phyloP scores from a whole-genome alignment of 2,329 filamentous ascomycete species.

The Chaetomiaceae sp. region DNA sequence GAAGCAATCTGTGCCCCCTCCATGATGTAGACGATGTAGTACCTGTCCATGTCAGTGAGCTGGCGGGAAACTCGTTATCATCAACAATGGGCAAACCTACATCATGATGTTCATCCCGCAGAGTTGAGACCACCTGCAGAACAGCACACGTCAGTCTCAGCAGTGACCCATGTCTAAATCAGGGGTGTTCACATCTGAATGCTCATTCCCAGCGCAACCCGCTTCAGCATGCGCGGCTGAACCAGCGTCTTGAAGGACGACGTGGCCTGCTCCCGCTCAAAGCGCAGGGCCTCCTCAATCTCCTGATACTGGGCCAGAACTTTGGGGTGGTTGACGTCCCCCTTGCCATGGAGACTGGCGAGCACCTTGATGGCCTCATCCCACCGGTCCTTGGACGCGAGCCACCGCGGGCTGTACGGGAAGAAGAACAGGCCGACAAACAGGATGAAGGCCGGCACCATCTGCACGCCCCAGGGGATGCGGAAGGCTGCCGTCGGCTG shows the following conservation, averaged over 20 bases:
- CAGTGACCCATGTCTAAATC: not conserved
- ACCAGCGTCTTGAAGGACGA: constrained; percentile 48
- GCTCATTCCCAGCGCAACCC: constrained; percentile 45
- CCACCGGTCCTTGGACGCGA: constrained; percentile 63
- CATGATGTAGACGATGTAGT: constrained; percentile 60
- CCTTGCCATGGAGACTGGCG: constrained; percentile 54
- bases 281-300: constrained; percentile 50
- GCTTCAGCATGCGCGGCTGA: constrained; percentile 49
- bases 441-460: constrained; percentile 49
- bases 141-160: not conserved
- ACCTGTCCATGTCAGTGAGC: constrained; percentile 11
- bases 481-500: constrained; percentile 53
- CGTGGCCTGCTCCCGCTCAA: constrained; percentile 49
- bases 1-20: constrained; percentile 52
- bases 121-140: constrained; percentile 54
- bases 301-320: constrained; percentile 62
- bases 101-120: constrained; percentile 59
- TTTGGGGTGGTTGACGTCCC: constrained; percentile 52
- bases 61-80: no score
- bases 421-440: constrained; percentile 57
- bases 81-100: constrained; percentile 12
- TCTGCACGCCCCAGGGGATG: constrained; percentile 59
- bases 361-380: constrained; percentile 59
- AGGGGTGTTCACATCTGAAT: constrained; percentile 20
- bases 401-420: constrained; percentile 64